These are phyloP conservation scores for Ambrosia artemisiifolia DNA, from an alignment of 129 eudicot species.

Conservation along the genomic window DNA sequence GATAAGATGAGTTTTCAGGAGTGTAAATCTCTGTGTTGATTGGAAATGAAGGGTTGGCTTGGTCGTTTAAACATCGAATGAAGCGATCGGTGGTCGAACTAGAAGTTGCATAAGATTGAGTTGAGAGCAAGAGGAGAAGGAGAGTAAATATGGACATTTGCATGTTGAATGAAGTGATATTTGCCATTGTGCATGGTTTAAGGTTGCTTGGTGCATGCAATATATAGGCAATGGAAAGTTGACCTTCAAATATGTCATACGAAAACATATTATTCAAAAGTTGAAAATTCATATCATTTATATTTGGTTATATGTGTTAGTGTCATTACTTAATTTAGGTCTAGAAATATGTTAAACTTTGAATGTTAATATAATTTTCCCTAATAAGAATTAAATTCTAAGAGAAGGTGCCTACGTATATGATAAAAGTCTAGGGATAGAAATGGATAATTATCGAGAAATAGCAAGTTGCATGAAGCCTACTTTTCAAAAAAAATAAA, in stretches of 20 bases:
- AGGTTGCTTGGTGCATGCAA: not conserved
- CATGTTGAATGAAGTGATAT: constrained; percentile 12
- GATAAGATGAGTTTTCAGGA: constrained; percentile 29
- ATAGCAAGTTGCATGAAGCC: not conserved
- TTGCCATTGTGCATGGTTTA: constrained; percentile 18
- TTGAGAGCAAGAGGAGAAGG: constrained; percentile 15
- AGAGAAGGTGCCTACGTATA: too few relatives aligned
- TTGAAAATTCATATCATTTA: not conserved
- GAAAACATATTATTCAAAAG: not conserved
- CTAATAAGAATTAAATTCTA: too few relatives aligned
- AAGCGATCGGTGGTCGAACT: constrained; percentile 13
- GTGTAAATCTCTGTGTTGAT: constrained; percentile 28
- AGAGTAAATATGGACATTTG: constrained; percentile 15
- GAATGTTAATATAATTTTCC: not conserved
- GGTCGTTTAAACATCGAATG: constrained; percentile 30
- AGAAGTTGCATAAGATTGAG: constrained; percentile 13
- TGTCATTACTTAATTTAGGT: too few relatives aligned
- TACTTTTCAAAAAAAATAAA: not conserved
- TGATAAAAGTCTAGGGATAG: not conserved
- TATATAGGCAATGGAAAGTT: constrained; percentile 3
- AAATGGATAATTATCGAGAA: not conserved
- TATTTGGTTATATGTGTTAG: too few relatives aligned
- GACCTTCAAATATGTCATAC: not conserved
- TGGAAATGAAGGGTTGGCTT: constrained; percentile 20
- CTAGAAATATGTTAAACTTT: not conserved